Percentiles rank a stretch among this genome's conserved stretches.
These are phyloP conservation scores for Aspergillus sclerotialis DNA, from an alignment of 2,329 filamentous ascomycete species.

Conservation along the genomic window DNA sequence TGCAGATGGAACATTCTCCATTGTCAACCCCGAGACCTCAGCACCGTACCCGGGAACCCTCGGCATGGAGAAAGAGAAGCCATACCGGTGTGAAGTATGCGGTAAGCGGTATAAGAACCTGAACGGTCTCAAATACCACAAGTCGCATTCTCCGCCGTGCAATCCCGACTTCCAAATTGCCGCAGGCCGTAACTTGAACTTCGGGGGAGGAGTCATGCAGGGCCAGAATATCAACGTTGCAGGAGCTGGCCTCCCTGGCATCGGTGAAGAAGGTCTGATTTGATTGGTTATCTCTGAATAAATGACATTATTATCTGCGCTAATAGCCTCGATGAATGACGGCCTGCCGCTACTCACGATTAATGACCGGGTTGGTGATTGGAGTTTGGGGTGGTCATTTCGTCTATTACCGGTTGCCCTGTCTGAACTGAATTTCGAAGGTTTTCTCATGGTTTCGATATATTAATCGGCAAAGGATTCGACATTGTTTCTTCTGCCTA, in stretches of 20 bases:
- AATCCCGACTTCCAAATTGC: conserved; percentile 69
- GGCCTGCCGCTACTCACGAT: conserved; percentile 21
- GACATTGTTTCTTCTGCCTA: too few species aligned
- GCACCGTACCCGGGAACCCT: conserved; percentile 90
- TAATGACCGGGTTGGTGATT: conserved; percentile 24
- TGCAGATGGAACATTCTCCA: conserved; percentile 93
- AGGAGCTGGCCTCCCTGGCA: conserved; percentile 42
- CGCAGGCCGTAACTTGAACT: conserved; percentile 32
- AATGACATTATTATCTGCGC: conserved; percentile 16
- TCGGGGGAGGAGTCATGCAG: conserved; percentile 39
- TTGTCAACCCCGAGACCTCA: conserved; percentile 92
- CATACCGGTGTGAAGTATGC: conserved; percentile 93
- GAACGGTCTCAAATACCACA: conserved; percentile 94
- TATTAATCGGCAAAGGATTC: too few species aligned
- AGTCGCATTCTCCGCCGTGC: conserved; percentile 78
- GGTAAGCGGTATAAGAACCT: conserved; percentile 99
- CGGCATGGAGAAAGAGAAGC: conserved; percentile 99
- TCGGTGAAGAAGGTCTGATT: conserved; percentile 37
- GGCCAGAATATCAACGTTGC: conserved; percentile 42
- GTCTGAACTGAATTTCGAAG: too few species aligned
- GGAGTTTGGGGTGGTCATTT: conserved; percentile 20
- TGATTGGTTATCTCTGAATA: conserved; percentile 14
- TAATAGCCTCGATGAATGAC: conserved; percentile 23
- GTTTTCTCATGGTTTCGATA: too few species aligned
- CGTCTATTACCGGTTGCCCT: conserved; percentile 5